A percentile compares a stretch with the other conserved stretches of the same genome.
Evolutionary conservation across 2,329 filamentous ascomycete genomes (phyloP).

Genomic region (Trichoderma semiorbis): DNA sequence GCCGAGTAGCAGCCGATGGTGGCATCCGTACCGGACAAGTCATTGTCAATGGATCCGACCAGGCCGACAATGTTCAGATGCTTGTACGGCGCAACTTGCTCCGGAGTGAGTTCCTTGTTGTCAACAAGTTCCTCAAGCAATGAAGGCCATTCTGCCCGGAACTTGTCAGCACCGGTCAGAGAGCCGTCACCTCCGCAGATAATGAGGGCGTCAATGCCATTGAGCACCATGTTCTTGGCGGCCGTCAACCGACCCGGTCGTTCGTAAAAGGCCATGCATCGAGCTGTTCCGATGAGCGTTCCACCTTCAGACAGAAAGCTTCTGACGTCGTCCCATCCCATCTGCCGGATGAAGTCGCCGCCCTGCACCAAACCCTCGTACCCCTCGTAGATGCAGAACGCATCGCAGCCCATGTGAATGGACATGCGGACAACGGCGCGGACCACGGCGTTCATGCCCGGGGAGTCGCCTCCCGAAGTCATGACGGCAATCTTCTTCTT

Average conservation of each 20-base stretch:
- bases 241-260: constrained; percentile 77
- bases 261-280: constrained; percentile 90
- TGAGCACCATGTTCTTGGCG: constrained; percentile 89
- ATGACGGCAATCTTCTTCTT: constrained; percentile 79
- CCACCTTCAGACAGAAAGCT: constrained; percentile 93
- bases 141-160: constrained; percentile 87
- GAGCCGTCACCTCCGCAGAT: constrained; percentile 97
- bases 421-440: constrained; percentile 88
- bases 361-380: constrained; percentile 94
- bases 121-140: constrained; percentile 80
- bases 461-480: constrained; percentile 92
- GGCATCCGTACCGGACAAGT: constrained; percentile 93
- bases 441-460: constrained; percentile 91
- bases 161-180: constrained; percentile 90
- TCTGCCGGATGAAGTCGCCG: constrained; percentile 80
- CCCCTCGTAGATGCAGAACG: constrained; percentile 83
- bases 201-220: constrained; percentile 92
- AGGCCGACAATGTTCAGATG: constrained; percentile 94
- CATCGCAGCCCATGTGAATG: constrained; percentile 77
- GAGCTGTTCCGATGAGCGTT: constrained; percentile 91
- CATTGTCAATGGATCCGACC: constrained; percentile 97
- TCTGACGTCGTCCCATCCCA: constrained; percentile 90
- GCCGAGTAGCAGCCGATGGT: constrained; percentile 97
- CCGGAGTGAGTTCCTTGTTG: constrained; percentile 64
- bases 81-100: constrained; percentile 72